These are phyloP conservation scores for Xylaria acuta DNA, from an alignment of 495 filamentous ascomycete genomes.

Conservation along the genomic window DNA sequence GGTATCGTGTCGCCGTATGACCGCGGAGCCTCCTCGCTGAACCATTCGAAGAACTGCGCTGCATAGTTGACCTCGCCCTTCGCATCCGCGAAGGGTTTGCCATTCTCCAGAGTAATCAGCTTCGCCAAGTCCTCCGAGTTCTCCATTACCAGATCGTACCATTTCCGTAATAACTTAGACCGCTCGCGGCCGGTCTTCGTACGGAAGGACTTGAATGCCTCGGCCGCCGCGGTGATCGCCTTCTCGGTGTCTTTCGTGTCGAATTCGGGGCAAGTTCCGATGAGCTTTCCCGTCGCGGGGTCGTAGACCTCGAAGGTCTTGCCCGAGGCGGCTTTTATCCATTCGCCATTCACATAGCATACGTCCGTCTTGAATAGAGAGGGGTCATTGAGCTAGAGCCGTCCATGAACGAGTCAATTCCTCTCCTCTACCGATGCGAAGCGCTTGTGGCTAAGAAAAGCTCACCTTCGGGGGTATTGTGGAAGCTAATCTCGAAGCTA, in stretches of 20 bases:
- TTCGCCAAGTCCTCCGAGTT: conserved; percentile 88
- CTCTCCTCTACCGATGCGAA: not conserved
- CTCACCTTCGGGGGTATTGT: conserved; percentile 53
- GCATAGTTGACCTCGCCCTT: conserved; percentile 76
- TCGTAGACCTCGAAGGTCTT: conserved; percentile 85
- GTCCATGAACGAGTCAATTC: conserved; percentile 11
- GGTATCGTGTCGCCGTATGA: conserved; percentile 80
- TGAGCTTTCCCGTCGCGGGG: conserved; percentile 77
- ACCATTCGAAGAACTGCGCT: conserved; percentile 84
- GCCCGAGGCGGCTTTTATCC: conserved; percentile 74
- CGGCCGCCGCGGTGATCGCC: conserved; percentile 78
- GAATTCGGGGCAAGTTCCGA: conserved; percentile 87
- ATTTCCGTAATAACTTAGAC: conserved; percentile 80
- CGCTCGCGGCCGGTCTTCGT: conserved; percentile 79
- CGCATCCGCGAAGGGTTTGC: conserved; percentile 75
- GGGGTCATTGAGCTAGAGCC: conserved; percentile 74
- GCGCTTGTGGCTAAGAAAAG: not conserved
- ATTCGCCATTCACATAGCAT: conserved; percentile 86
- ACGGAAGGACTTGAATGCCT: conserved; percentile 78
- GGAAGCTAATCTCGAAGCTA: conserved; percentile 47
- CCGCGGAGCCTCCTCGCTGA: conserved; percentile 76
- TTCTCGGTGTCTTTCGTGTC: conserved; percentile 72
- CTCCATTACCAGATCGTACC: conserved; percentile 88
- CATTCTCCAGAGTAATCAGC: conserved; percentile 87
- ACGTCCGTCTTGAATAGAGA: conserved; percentile 80